Evolutionary conservation across 2,329 filamentous ascomycete genomes (phyloP), one percentile per base, ranked within the genome.

Genomic region (Fragosphaeria purpurea): DNA sequence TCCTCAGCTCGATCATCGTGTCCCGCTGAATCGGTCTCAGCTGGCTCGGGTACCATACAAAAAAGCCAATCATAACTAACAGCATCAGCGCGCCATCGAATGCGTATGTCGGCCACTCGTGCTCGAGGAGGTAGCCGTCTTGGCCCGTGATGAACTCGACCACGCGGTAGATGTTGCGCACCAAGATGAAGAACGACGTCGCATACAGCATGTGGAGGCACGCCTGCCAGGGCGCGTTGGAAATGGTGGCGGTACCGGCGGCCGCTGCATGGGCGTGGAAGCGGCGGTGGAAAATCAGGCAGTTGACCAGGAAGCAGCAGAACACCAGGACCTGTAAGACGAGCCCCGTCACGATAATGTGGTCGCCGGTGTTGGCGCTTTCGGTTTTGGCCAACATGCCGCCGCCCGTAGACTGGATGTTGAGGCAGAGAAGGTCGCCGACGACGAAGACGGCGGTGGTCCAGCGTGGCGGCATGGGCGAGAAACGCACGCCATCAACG

Each of bases 241-340:
- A 4, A 31, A 5, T 7, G n/a, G 8, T 37, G 31, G 54, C 8
- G 65, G 35, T 11, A 12, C 40, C 33, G 9, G 33, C 47, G 4
- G 34, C 37, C 31, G 34, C 38, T 44, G 43, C 41, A 45, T 11
- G 47, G 33, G 13, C 4, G 2, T 4, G 2, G 30, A 60, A 58
- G 1, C 55, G 53, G 6, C 50, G 51, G 51, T 79, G 70, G 60
- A 77, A 77, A 0, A 71, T 52, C 1, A 67, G 52, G 0, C 73
- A 67, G 0, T 69, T 66, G 2, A 68, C 43, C n/a, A 76, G 61
- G 56, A 80, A 82, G 31, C 77, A 62, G 7, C 65, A 65, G 51
- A 82, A 80, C 41, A 76, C 69, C 30, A 74, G 37, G 11, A 82
- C 67, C 56, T 83, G 79, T n/a, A 81, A 59, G 13, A 74, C 61